phyloP scores from a whole-genome alignment of 2,329 filamentous ascomycete species.

The Pleurostoma richardsiae region DNA sequence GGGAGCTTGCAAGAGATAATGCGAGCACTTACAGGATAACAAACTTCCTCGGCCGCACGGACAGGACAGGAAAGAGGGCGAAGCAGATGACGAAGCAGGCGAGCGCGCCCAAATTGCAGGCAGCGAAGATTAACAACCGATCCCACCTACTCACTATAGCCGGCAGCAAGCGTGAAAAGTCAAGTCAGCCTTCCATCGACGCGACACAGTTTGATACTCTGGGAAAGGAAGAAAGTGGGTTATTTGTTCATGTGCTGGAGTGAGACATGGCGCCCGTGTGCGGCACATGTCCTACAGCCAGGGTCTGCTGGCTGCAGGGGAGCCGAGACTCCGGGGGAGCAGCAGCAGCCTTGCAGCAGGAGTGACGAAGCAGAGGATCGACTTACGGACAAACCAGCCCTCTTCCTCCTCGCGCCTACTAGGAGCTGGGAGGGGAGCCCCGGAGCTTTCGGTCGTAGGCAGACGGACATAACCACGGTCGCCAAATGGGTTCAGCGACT shows the following conservation, averaged over 20 bases:
- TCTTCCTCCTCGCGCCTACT: slow-evolving; percentile 89
- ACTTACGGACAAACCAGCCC: slow-evolving; percentile 92
- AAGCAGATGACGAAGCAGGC: slow-evolving; percentile 94
- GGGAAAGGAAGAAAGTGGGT: slow-evolving; percentile 6
- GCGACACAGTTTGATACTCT: no score
- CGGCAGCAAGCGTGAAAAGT: neutral
- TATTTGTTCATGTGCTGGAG: slow-evolving; percentile 27
- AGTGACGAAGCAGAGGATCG: slow-evolving; percentile 23
- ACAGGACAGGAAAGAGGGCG: slow-evolving; percentile 78
- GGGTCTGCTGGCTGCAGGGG: slow-evolving; percentile 33
- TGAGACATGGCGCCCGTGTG: slow-evolving; percentile 35
- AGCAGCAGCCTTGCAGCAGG: neutral
- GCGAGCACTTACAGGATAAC: slow-evolving; percentile 80
- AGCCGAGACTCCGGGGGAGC: slow-evolving; percentile 19
- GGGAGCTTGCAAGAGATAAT: slow-evolving; percentile 3
- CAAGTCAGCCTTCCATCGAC: slow-evolving; percentile 17
- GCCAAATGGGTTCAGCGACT: slow-evolving; percentile 83
- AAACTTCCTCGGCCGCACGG: slow-evolving; percentile 84
- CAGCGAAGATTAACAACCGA: slow-evolving; percentile 84
- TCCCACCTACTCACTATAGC: slow-evolving; percentile 93
- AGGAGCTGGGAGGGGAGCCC: slow-evolving; percentile 80
- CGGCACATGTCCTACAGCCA: slow-evolving; percentile 35
- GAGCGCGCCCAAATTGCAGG: slow-evolving; percentile 82
- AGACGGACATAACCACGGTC: slow-evolving; percentile 84
- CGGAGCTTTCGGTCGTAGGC: slow-evolving; percentile 75